Percentiles rank a stretch among this genome's conserved stretches.
Evolutionary conservation across 1,139 yeast genomes (phyloP).

Genomic region (Nakaseomyces bracarensis): DNA sequence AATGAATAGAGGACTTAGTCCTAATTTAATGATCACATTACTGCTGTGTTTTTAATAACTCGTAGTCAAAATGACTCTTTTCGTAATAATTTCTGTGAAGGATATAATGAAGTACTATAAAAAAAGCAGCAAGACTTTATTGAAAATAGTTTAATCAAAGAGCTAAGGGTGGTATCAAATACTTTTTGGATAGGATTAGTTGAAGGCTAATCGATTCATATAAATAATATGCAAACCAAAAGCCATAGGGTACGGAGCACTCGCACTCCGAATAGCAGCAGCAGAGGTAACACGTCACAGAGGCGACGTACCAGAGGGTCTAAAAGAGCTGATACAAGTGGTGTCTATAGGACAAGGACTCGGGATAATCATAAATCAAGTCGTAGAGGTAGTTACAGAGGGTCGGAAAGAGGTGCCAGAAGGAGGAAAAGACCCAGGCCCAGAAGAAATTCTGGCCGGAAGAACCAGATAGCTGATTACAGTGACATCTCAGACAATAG

Average conservation of each 20-base stretch:
- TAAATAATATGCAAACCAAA: background rate
- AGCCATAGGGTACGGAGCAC: slow-evolving; percentile 1
- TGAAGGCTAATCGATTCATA: too few species aligned
- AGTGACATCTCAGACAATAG: slow-evolving; percentile 5
- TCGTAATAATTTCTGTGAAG: too few species aligned
- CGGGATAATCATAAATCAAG: background rate
- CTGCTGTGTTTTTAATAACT: too few species aligned
- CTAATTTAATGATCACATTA: too few species aligned
- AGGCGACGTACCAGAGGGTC: background rate
- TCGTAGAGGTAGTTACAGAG: background rate
- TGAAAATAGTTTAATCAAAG: too few species aligned
- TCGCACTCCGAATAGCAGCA: background rate
- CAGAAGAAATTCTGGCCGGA: background rate
- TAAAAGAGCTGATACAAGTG: background rate
- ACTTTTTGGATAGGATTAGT: too few species aligned
- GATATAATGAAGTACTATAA: too few species aligned
- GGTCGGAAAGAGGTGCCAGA: background rate
- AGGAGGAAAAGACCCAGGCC: background rate
- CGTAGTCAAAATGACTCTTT: too few species aligned
- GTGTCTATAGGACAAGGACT: background rate
- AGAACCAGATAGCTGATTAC: slow-evolving; percentile 2
- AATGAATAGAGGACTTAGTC: too few species aligned
- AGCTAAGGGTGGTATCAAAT: too few species aligned
- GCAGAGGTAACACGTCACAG: background rate
- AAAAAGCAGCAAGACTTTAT: too few species aligned